Evolutionary conservation across 768 basidiomycete species (phyloP).

Genomic region (Myochromella boudieri): DNA sequence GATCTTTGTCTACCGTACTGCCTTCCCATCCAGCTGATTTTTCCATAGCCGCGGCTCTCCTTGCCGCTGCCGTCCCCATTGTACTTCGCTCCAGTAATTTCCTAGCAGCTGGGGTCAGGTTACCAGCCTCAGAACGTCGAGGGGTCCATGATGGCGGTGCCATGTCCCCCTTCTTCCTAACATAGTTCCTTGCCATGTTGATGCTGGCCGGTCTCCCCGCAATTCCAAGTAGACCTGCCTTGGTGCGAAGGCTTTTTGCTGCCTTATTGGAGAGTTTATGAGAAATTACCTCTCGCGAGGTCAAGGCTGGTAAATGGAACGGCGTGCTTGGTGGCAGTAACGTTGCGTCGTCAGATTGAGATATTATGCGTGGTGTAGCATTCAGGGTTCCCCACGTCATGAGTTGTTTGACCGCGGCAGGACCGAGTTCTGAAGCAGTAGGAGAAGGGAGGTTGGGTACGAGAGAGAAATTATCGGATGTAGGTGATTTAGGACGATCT

Average conservation of each 20-base stretch:
- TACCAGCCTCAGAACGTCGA: constrained; percentile 69
- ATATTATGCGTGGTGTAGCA: constrained; percentile 88
- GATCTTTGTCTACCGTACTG: constrained; percentile 51
- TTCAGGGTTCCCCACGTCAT: constrained; percentile 98
- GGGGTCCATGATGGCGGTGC: constrained; percentile 81
- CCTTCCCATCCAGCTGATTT: constrained; percentile 58
- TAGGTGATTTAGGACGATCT: constrained; percentile 68
- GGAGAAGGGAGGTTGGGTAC: constrained; percentile 88
- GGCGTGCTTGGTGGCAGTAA: constrained; percentile 53
- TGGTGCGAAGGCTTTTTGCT: constrained; percentile 74
- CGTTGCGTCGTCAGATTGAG: constrained; percentile 53
- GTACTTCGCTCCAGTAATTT: constrained; percentile 74
- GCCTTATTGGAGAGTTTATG: constrained; percentile 82
- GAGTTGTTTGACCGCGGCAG: constrained; percentile 83
- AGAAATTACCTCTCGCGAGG: constrained; percentile 79
- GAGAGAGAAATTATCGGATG: constrained; percentile 61
- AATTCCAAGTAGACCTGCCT: constrained; percentile 62
- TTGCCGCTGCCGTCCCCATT: constrained; percentile 58
- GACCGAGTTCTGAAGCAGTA: constrained; percentile 77
- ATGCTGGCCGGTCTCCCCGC: constrained; percentile 37
- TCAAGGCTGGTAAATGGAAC: constrained; percentile 77
- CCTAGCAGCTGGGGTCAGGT: constrained; percentile 84
- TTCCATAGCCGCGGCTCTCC: constrained; percentile 70
- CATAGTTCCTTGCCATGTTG: constrained; percentile 28
- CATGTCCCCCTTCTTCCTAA: constrained; percentile 59